phyloP scores from a whole-genome alignment of 805 yeast species.

The Wickerhamomyces alni region DNA sequence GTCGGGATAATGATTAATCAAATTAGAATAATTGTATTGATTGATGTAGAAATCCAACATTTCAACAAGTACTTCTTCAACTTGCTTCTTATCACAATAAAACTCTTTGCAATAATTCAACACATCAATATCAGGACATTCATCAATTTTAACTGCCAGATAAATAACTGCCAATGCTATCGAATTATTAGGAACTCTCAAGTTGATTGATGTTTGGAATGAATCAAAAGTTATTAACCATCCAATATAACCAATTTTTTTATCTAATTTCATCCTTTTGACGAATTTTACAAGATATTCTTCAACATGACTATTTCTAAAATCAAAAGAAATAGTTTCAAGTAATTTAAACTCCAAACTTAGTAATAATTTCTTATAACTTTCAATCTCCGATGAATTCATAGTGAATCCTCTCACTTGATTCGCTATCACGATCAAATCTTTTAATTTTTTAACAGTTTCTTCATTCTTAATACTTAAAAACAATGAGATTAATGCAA shows the following conservation, averaged over 20 bases:
- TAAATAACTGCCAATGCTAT: slow-evolving; percentile 65
- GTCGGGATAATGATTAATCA: slow-evolving; percentile 35
- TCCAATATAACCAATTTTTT: slow-evolving; percentile 45
- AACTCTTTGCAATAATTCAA: slow-evolving; percentile 9
- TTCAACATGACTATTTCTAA: slow-evolving; percentile 63
- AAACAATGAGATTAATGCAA: slow-evolving; percentile 65
- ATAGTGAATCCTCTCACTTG: slow-evolving; percentile 25
- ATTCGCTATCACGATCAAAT: slow-evolving; percentile 42
- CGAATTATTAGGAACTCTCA: slow-evolving; percentile 70
- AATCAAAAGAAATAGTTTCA: slow-evolving; percentile 77
- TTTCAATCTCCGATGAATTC: slow-evolving; percentile 36
- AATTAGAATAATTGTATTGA: slow-evolving; percentile 43
- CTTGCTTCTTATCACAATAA: slow-evolving; percentile 18
- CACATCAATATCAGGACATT: slow-evolving; percentile 23
- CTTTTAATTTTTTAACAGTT: slow-evolving; percentile 68
- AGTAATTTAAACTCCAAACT: slow-evolving; percentile 64
- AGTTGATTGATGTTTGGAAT: slow-evolving; percentile 58
- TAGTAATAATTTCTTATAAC: slow-evolving; percentile 50
- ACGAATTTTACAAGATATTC: slow-evolving; percentile 57
- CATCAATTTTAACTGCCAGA: slow-evolving; percentile 47
- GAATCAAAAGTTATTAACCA: slow-evolving; percentile 79
- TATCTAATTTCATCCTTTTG: slow-evolving; percentile 40
- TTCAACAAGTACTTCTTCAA: slow-evolving; percentile 47
- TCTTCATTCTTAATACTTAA: slow-evolving; percentile 78
- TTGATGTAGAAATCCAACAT: slow-evolving; percentile 57